Percentiles rank a stretch among this genome's conserved stretches.
Conservation (phyloP, 1,284 basidiomycete genomes). For the Trichosporon sp. region DNA sequence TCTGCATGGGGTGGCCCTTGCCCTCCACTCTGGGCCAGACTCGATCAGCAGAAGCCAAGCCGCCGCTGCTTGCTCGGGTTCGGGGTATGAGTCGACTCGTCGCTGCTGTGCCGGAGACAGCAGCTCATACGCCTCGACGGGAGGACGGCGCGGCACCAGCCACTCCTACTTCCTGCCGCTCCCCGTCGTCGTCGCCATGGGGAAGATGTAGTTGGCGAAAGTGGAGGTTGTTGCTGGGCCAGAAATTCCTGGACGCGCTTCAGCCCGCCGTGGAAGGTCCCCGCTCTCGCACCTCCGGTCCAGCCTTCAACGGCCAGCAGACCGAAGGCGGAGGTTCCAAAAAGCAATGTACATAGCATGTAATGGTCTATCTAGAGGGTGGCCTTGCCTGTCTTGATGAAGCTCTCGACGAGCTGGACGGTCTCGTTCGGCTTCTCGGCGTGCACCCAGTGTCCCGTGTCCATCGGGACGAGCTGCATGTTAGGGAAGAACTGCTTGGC, state of each 20-base stretch:
- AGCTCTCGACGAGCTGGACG: conserved; percentile 46
- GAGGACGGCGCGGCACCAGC: neutral
- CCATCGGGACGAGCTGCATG: conserved; percentile 52
- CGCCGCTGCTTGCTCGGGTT: neutral
- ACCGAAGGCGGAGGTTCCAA: neutral
- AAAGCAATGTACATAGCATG: neutral
- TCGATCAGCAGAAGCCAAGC: neutral
- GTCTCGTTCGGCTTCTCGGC: conserved; percentile 54
- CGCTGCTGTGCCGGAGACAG: neutral
- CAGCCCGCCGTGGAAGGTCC: neutral
- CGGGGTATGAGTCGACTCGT: neutral
- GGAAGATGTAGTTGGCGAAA: neutral
- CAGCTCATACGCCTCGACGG: neutral
- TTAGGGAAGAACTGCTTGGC: conserved; percentile 60
- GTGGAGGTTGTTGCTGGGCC: neutral
- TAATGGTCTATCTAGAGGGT: neutral
- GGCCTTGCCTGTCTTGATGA: conserved; percentile 36
- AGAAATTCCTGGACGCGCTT: neutral
- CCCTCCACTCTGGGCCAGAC: neutral
- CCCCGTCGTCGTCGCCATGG: neutral
- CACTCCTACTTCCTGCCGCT: neutral
- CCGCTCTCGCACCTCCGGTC: neutral
- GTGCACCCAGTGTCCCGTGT: conserved; percentile 58
- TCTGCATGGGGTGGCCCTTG: neutral
- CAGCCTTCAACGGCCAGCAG: neutral